Conservation (phyloP, 768 basidiomycete species). For the Ramaria rubella region DNA sequence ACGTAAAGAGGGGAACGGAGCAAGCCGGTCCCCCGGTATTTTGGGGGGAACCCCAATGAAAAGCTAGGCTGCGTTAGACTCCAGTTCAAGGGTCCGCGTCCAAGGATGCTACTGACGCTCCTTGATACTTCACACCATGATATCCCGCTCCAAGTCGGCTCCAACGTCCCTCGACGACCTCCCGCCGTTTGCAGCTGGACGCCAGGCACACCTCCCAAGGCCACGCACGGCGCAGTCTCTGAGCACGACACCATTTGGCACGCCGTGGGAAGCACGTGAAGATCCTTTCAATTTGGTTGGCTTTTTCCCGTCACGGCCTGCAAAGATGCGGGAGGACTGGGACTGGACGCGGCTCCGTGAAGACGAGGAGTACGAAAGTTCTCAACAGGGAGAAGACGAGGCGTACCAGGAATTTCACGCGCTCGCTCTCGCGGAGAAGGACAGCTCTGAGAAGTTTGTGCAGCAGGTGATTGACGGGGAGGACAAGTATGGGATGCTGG, state of each 20-base stretch:
- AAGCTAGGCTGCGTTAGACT: no score
- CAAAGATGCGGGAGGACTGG: constrained; percentile 31
- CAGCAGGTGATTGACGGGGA: constrained; percentile 34
- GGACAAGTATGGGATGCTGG: constrained; percentile 46
- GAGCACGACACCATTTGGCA: background rate
- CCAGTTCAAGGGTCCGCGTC: no score
- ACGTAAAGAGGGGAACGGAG: no score
- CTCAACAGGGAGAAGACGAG: constrained; percentile 2
- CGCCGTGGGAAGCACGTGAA: constrained; percentile 23
- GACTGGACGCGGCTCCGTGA: constrained; percentile 27
- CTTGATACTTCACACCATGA: constrained; percentile 10
- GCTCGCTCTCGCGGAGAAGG: constrained; percentile 17
- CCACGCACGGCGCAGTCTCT: background rate
- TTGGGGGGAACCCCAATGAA: no score
- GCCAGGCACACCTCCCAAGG: background rate
- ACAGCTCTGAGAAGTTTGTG: constrained; percentile 20
- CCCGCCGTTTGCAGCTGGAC: background rate
- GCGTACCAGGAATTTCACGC: constrained; percentile 17
- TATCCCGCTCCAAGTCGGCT: constrained; percentile 27
- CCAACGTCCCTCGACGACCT: constrained; percentile 15
- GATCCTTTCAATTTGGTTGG: constrained; percentile 45
- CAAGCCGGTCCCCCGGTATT: no score
- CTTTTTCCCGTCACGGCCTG: constrained; percentile 39
- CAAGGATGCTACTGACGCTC: no score
- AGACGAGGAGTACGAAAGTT: constrained; percentile 16